These are phyloP conservation scores for Eucalyptus sp. DNA, from an alignment of 345 rosid species.

Conservation along the genomic window DNA sequence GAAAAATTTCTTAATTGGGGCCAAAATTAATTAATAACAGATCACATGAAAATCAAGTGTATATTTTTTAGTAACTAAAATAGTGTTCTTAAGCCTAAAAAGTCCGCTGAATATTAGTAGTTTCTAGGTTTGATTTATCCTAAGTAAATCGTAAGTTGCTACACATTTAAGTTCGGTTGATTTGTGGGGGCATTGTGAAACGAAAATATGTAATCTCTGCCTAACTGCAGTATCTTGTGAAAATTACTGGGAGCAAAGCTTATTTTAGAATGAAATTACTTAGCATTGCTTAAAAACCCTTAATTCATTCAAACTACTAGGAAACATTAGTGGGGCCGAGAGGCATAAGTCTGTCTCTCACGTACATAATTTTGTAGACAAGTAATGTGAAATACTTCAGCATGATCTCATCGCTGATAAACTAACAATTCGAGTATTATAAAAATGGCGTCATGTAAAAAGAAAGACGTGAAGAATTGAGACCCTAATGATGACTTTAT, in stretches of 20 bases:
- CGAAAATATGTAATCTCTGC: not conserved
- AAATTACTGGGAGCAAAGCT: not conserved
- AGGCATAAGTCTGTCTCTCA: not conserved
- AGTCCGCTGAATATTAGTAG: not conserved
- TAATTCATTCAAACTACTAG: not conserved
- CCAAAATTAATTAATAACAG: not conserved
- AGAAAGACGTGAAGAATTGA: not conserved
- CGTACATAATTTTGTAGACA: not conserved
- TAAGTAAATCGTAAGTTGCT: not conserved
- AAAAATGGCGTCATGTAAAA: not conserved
- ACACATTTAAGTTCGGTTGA: not conserved
- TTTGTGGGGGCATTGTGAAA: not conserved
- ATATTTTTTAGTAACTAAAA: not conserved
- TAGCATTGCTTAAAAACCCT: not conserved
- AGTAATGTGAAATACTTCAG: not conserved
- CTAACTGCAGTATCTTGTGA: not conserved
- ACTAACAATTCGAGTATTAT: not conserved
- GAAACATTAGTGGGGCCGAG: not conserved
- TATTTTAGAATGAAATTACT: not conserved
- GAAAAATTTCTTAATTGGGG: not conserved
- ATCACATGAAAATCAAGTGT: not conserved
- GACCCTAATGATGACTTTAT: not conserved
- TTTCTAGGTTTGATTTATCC: not conserved
- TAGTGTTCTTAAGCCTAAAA: not conserved
- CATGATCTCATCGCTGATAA: accelerated